Percentiles rank a stretch among this genome's conserved stretches.
phyloP scores from a whole-genome alignment of 257 asterid species.

The Scutellaria galericulata region DNA sequence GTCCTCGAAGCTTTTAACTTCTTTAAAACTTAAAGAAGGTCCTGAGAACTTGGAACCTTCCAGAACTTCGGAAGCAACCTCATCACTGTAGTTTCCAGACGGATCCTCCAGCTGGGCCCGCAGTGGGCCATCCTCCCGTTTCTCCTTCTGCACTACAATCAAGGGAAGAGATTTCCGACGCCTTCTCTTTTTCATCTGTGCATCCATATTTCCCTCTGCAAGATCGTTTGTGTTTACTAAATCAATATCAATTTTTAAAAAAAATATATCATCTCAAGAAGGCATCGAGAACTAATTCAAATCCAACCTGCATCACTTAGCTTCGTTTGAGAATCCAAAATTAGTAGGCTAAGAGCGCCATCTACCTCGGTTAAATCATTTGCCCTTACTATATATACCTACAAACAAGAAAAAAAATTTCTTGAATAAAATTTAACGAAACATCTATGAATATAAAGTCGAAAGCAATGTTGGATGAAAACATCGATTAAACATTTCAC shows the following conservation, averaged over 20 bases:
- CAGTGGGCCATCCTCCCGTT: slow-evolving; percentile 30
- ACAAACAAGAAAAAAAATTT: slow-evolving; percentile 20
- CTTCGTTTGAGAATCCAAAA: slow-evolving; percentile 63
- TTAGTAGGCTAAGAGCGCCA: slow-evolving; percentile 76
- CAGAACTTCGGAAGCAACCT: slow-evolving; percentile 63
- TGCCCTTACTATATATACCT: slow-evolving; percentile 65
- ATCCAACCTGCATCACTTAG: slow-evolving; percentile 61
- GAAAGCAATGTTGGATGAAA: neutral
- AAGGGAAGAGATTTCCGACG: slow-evolving; percentile 52
- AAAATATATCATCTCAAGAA: neutral
- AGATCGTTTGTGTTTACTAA: neutral
- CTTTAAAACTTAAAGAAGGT: slow-evolving; percentile 40
- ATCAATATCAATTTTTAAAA: neutral
- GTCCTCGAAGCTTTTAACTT: slow-evolving; percentile 49
- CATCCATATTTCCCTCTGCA: slow-evolving; percentile 41
- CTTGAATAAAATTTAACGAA: neutral
- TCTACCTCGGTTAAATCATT: slow-evolving; percentile 72
- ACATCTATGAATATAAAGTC: neutral
- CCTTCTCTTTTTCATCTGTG: slow-evolving; percentile 39
- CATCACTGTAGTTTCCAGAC: slow-evolving; percentile 58
- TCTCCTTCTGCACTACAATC: slow-evolving; percentile 40
- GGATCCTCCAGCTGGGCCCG: slow-evolving; percentile 46
- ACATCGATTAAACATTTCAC: slow-evolving; percentile 36
- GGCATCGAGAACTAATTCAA: neutral
- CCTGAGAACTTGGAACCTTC: slow-evolving; percentile 48